Evolutionary conservation across 1,139 yeast genomes (phyloP), one percentile per base, ranked within the genome.

Genomic region (Wickerhamomyces sp.): DNA sequence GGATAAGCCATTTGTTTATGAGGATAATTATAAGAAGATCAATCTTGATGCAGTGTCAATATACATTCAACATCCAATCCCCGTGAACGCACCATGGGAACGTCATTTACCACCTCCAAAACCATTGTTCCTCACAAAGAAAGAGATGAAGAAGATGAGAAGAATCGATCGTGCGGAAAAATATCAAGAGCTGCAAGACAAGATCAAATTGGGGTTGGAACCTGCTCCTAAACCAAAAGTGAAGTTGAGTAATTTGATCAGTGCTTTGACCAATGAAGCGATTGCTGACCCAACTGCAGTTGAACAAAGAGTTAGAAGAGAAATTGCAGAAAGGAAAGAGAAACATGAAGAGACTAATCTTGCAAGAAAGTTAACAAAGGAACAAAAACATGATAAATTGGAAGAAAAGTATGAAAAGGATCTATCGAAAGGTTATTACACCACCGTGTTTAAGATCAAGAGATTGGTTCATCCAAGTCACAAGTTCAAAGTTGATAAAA

Each of bases 141-240:
- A 72, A 42, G 98, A 93, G 56, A 61, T 72, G 57, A 84, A 84
- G 51, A 72, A 91, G 38, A 69, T 82, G 28, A 69, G 96, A 31
- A 73, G 82, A 40, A 83, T 82, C 42, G 80, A 75, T 28, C 64
- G 97, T 38, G 76, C 78, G 32, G 70, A 71, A 33, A 66, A 62
- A 38, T 75, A 77, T 41, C 78, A 81, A 49, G 91, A 80, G 32
- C 70, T 72, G 41, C 95, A 86, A 52, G 93, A 87, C 47, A 66
- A 85, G 32, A 80, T 89, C 20, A 72, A 78, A 42, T 62, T 86
- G 6, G 98, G 98, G 0, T 61, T 89, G 17, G 88, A 81, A 33
- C 83, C 95, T 0, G 84, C 95, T 3, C 96, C 96, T 0, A 82
- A 83, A 6, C 95, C 96, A 3, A 91, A 89, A 57, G 86, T 89